These are phyloP conservation scores for Psophocarpus tetragonolobus DNA, from an alignment of 306 rosid species.

Conservation along the genomic window DNA sequence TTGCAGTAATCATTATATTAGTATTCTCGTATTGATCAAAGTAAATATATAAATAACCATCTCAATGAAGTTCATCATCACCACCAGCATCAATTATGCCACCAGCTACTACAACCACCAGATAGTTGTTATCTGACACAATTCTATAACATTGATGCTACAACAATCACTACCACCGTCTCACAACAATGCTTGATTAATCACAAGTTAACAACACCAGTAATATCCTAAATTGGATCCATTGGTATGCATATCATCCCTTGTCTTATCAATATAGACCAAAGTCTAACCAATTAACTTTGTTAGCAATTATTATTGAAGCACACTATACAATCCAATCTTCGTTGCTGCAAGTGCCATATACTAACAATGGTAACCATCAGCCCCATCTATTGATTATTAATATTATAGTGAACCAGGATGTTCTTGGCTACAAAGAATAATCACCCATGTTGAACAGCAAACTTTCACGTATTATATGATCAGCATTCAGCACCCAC, in stretches of 20 bases:
- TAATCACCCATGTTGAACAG: neutral
- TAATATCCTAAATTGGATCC: neutral
- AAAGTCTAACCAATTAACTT: neutral
- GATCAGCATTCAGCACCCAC: slow-evolving; percentile 27
- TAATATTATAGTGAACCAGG: neutral
- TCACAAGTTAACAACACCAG: neutral
- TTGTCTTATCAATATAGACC: slow-evolving; percentile 8
- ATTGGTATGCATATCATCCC: slow-evolving; percentile 3
- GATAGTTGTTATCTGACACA: neutral
- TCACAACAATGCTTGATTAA: neutral
- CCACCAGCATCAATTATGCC: slow-evolving; percentile 7
- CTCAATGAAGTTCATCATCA: slow-evolving; percentile 11
- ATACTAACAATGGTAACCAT: neutral
- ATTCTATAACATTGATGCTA: slow-evolving; percentile 5
- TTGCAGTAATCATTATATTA: neutral
- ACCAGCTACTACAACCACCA: neutral
- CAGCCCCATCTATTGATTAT: slow-evolving; percentile 6
- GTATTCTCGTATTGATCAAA: slow-evolving; percentile 12
- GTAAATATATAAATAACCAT: slow-evolving; percentile 13
- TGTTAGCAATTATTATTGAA: neutral
- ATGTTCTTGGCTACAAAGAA: slow-evolving; percentile 15
- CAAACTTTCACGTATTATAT: slow-evolving; percentile 18
- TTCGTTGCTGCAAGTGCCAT: neutral
- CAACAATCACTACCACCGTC: neutral
- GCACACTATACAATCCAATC: neutral